A percentile compares a stretch with the other conserved stretches of the same genome.
phyloP scores from a whole-genome alignment of 202 grass and related monocot species.

The Musa balbisiana region DNA sequence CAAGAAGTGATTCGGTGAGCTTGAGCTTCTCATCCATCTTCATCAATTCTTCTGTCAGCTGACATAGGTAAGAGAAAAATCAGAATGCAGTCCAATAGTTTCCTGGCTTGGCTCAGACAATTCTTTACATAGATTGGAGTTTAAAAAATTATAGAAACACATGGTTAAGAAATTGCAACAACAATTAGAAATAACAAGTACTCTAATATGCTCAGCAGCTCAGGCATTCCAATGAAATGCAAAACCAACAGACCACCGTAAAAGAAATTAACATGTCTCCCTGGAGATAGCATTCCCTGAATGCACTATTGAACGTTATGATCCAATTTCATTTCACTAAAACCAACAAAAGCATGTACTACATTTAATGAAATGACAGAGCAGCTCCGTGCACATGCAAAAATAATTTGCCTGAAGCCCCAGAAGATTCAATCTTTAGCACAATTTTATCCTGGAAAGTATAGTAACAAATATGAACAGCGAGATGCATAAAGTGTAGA shows the following conservation, averaged over 20 bases:
- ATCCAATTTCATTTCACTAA: no score
- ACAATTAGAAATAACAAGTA: not conserved
- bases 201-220: not conserved
- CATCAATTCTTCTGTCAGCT: constrained; percentile 20
- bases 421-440: not conserved
- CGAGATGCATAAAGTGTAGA: not conserved
- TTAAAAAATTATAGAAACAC: not conserved
- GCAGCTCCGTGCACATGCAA: not conserved
- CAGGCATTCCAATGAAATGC: not conserved
- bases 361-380: not conserved
- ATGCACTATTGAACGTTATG: no score
- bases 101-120: not conserved
- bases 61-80: not conserved
- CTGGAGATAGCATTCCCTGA: not conserved
- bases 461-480: not conserved
- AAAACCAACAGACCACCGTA: not conserved
- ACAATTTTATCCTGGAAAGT: not conserved
- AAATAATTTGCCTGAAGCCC: not conserved
- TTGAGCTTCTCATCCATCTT: constrained; percentile 20
- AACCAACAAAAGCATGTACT: not conserved
- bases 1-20: constrained; percentile 15
- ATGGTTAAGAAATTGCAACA: not conserved
- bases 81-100: not conserved
- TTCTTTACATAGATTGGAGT: not conserved
- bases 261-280: not conserved